Evolutionary conservation across 306 rosid genomes (phyloP).

Genomic region (Luffa aegyptiaca): DNA sequence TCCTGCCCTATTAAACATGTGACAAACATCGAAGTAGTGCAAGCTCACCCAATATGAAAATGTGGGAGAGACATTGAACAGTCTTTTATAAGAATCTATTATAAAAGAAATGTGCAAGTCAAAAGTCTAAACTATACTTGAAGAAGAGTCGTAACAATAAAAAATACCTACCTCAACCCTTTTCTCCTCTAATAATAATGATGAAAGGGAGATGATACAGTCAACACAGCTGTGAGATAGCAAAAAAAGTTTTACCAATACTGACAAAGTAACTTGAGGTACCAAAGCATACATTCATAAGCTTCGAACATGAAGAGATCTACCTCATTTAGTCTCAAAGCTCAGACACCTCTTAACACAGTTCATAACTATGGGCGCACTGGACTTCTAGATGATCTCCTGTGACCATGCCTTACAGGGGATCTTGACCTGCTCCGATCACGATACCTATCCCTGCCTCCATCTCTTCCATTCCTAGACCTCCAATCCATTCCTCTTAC

Average conservation of each 20-base stretch:
- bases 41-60: slow-evolving; percentile 5
- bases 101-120: slow-evolving; percentile 26
- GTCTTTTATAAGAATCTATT: slow-evolving; percentile 32
- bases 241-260: slow-evolving; percentile 61
- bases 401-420: slow-evolving; percentile 58
- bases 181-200: slow-evolving; percentile 67
- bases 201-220: slow-evolving; percentile 77
- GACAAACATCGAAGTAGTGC: slow-evolving; percentile 21
- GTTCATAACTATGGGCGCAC: slow-evolving; percentile 50
- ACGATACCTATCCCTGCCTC: slow-evolving; percentile 63
- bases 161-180: slow-evolving; percentile 88
- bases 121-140: slow-evolving; percentile 24
- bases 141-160: slow-evolving; percentile 41
- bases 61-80: slow-evolving; percentile 20
- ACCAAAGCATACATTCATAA: slow-evolving; percentile 54
- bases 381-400: slow-evolving; percentile 76
- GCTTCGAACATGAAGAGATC: slow-evolving; percentile 60
- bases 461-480: slow-evolving; percentile 75
- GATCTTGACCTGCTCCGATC: slow-evolving; percentile 88
- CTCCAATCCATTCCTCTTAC: slow-evolving; percentile 65
- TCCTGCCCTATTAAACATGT: slow-evolving; percentile 42
- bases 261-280: slow-evolving; percentile 46
- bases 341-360: slow-evolving; percentile 68
- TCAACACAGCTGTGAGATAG: slow-evolving; percentile 88
- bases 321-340: slow-evolving; percentile 84